phyloP scores from a whole-genome alignment of 495 filamentous ascomycete genomes.

The Xylaria flabelliformis region DNA sequence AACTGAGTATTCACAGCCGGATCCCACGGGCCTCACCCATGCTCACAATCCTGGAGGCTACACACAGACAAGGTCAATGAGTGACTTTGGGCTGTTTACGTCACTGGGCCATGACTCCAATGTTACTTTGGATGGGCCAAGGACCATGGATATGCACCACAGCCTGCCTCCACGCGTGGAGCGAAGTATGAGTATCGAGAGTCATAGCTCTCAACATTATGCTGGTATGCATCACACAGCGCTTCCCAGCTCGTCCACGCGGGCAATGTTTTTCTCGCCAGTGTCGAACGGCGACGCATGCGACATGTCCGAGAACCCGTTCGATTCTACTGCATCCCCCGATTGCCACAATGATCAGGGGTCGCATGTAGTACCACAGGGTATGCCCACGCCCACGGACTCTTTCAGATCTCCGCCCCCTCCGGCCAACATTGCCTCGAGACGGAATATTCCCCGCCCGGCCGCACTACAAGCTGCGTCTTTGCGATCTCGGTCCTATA shows the following conservation, averaged over 20 bases:
- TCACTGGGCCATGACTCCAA: conserved; percentile 5
- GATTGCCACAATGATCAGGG: conserved; percentile 22
- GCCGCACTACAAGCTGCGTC: conserved; percentile 46
- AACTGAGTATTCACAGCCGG: conserved; percentile 13
- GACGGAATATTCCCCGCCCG: conserved; percentile 54
- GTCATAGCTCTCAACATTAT: conserved; percentile 17
- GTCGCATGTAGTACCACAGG: conserved; percentile 24
- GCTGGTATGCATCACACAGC: conserved; percentile 9
- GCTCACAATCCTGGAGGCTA: conserved; percentile 7
- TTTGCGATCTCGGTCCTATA: conserved; percentile 43
- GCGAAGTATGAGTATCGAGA: conserved; percentile 27
- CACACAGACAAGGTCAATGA: conserved; percentile 26
- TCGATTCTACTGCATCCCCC: conserved; percentile 18
- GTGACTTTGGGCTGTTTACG: conserved; percentile 25
- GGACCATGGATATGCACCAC: neutral
- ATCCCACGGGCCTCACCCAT: conserved; percentile 3
- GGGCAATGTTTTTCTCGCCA: conserved; percentile 22
- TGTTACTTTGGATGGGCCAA: neutral
- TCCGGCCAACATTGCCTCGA: conserved; percentile 54
- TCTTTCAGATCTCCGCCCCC: conserved; percentile 57
- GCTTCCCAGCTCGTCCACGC: neutral
- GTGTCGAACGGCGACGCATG: conserved; percentile 22
- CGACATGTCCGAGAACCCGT: conserved; percentile 26
- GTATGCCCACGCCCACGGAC: conserved; percentile 38
- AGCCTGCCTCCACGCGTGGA: conserved; percentile 5